Evolutionary conservation across 148 eudicot genomes (phyloP), one percentile per base, ranked within the genome.

Genomic region (Fagopyrum homotropicum): DNA sequence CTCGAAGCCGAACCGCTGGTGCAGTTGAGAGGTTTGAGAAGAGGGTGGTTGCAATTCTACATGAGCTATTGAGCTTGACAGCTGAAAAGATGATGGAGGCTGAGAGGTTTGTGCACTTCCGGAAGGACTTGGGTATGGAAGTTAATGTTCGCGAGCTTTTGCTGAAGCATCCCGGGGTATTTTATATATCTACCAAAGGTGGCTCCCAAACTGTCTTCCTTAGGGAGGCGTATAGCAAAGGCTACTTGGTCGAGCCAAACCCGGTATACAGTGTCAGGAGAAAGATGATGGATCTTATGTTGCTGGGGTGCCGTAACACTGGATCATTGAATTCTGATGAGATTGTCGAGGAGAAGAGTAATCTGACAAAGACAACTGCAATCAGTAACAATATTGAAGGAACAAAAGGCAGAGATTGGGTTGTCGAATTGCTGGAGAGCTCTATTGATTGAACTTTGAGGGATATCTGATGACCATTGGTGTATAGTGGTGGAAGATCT

Each of bases 31-130:
- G 88, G 73, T 88, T 80, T 80, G 97, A 92, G 80, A 92, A 92
- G 77, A 83, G 91, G 26, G 90, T 89, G 35, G 89, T 90, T 71
- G 91, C 84, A 47, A 77, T 90, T 54, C 76, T 92, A 77, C 95
- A 92, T 52, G 97, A 92, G 88, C 54, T 92, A 40, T 74, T 92
- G 82, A 84, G 91, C 80, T 83, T 90, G 82, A 92, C 97, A 0
- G 89, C 86, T 72, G 95, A 90, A 80, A 90, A 88, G 75, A 84
- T 77, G 86, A 76, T 92, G 83, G 85, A 81, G 72, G 83, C 87
- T 70, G 93, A 90, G 73, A 82, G 88, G 55, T 79, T 92, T 73
- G 89, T 73, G 1, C 97, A 90, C 68, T 90, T 92, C 26, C 68
- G 86, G 76, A 92, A 77, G 87, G 93, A 92, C 75, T 87, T 90